These are phyloP conservation scores for Neofusicoccum parvum DNA, from an alignment of 2,329 filamentous ascomycete species.

Conservation along the genomic window DNA sequence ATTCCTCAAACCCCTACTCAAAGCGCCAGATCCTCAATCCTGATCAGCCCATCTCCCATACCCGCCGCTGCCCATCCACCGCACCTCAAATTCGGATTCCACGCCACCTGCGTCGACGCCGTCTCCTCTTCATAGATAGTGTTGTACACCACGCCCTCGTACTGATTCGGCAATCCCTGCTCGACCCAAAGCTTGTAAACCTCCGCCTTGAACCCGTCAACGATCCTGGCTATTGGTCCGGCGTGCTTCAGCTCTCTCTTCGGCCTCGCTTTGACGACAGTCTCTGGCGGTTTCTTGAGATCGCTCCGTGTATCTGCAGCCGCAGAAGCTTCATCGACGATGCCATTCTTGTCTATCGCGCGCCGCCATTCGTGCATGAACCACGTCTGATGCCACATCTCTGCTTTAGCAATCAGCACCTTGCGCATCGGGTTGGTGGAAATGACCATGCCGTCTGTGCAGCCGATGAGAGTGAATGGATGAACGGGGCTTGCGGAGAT, in stretches of 20 bases:
- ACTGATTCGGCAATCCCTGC: slow-evolving; percentile 24
- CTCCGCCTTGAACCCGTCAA: slow-evolving; percentile 46
- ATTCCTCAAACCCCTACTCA: not conserved
- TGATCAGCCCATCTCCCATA: slow-evolving; percentile 50
- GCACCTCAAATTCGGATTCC: slow-evolving; percentile 54
- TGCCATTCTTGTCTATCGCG: slow-evolving; percentile 9
- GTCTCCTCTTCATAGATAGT: slow-evolving; percentile 50
- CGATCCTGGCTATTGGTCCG: slow-evolving; percentile 38
- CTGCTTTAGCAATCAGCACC: slow-evolving; percentile 52
- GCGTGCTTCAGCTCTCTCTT: not conserved
- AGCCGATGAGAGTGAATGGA: slow-evolving; percentile 56
- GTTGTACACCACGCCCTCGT: slow-evolving; percentile 36
- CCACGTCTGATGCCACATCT: slow-evolving; percentile 58
- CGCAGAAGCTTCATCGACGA: not conserved
- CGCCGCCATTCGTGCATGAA: slow-evolving; percentile 60
- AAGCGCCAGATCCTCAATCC: slow-evolving; percentile 50
- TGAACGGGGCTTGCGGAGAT: slow-evolving; percentile 56
- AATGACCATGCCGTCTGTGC: slow-evolving; percentile 54
- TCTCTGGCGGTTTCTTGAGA: not conserved
- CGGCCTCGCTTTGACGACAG: not conserved
- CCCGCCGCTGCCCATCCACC: slow-evolving; percentile 56
- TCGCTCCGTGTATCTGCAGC: slow-evolving; percentile 7
- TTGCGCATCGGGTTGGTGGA: slow-evolving; percentile 56
- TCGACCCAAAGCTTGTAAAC: slow-evolving; percentile 28
- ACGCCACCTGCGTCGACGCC: slow-evolving; percentile 48